Base-by-base conservation (phyloP, 306 rosid genomes). In the Macrotyloma uniflorum region DNA sequence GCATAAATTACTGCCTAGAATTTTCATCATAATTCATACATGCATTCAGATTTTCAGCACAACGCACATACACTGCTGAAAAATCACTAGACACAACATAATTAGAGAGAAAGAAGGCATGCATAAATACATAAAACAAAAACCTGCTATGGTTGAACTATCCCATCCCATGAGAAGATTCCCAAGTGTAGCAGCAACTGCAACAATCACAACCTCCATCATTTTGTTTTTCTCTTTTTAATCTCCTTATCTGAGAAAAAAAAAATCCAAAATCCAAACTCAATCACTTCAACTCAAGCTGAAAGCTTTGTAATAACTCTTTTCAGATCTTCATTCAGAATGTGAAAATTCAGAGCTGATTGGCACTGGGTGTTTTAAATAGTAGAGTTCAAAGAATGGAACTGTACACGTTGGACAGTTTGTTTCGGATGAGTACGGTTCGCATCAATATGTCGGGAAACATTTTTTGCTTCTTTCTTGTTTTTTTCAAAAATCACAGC, bases 101-200 rank as follows among this genome's bases (percentile, higher is more conserved):
- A 45, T 28, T 24, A 46, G 63, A 74, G 19, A 26, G 14, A 30
- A 23, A 55, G n/a, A 4, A 33, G 14, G 15, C 32, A 45, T 12
- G 38, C 50, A 76, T 49, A 7, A 26, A 5, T 23, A 10, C 1
- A 67, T 0, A 0, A 33, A 18, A 54, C 16, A 68, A 66, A 0
- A 79, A 93, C 98, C 97, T 72, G 98, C 98, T 24, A 95, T 88
- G 18, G 99, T 91, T 15, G 99, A 94, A 88, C 90, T 95, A 81
- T 95, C 99, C 99, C 99, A 93, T 79, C 99, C 99, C 51, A 89
- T 80, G 20, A 95, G 85, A 15, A 93, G 81, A 77, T 91, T 95
- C 55, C 99, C 99, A 68, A 95, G 78, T n/a, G 99, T 94, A 23
- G 99, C 97, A 71, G 93, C 97, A 78, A 88, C 58, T 15, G 99